A percentile compares a stretch with the other conserved stretches of the same genome.
Conservation (phyloP, 768 basidiomycete species). For the Lactarius hatsudake region DNA sequence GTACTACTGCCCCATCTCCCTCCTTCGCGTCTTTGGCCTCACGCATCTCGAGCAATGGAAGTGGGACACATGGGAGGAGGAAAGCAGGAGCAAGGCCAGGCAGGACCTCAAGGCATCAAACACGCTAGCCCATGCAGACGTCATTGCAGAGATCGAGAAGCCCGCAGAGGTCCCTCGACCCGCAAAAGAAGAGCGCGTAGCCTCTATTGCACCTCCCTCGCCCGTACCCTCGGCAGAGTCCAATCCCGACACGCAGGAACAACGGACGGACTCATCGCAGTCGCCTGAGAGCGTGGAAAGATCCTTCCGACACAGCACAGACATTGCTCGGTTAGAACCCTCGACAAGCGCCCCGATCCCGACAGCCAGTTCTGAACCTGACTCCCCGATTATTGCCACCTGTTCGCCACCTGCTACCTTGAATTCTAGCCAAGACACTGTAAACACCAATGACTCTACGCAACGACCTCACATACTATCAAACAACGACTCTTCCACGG, state of each 20-base stretch:
- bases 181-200: neutral
- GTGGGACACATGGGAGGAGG: conserved; percentile 80
- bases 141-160: conserved; percentile 26
- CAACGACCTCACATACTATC: conserved; percentile 6
- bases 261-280: neutral
- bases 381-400: conserved; percentile 3
- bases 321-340: conserved; percentile 9
- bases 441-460: neutral
- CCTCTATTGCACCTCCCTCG: neutral
- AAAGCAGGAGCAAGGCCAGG: conserved; percentile 57
- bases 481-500: conserved; percentile 6
- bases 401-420: neutral
- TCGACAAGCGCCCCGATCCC: neutral
- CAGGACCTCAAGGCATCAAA: conserved; percentile 34
- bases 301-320: conserved; percentile 22
- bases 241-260: neutral
- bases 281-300: neutral
- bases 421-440: neutral
- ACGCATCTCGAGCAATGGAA: conserved; percentile 97
- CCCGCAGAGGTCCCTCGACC: conserved; percentile 20
- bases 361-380: neutral
- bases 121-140: conserved; percentile 30
- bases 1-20: conserved; percentile 92
- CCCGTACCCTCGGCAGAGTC: neutral
- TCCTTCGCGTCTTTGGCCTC: conserved; percentile 90